Conservation (phyloP, 768 basidiomycete species). For the Pisolithus orientalis region DNA sequence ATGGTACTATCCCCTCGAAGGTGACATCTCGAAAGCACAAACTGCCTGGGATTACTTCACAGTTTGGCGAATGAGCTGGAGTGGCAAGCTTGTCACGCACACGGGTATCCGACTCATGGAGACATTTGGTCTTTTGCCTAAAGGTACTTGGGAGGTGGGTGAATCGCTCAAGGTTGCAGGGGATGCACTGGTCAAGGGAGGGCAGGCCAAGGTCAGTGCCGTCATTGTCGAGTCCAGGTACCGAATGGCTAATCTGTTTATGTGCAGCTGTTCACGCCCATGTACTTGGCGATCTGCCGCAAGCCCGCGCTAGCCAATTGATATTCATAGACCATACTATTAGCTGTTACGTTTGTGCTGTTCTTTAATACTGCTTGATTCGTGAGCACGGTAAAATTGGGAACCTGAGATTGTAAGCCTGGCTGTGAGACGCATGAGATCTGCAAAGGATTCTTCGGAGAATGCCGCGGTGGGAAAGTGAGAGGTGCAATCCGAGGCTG, state of each 20-base stretch:
- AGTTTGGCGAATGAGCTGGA: conserved; percentile 86
- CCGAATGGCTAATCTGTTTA: neutral
- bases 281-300: conserved; percentile 66
- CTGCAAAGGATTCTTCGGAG: conserved; percentile 20
- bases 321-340: neutral
- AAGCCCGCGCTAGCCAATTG: conserved; percentile 34
- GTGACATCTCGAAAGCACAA: conserved; percentile 88
- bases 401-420: neutral
- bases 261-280: conserved; percentile 76
- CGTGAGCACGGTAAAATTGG: neutral
- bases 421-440: conserved; percentile 8
- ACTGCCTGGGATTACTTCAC: conserved; percentile 88
- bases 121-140: conserved; percentile 72
- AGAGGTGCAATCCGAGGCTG: conserved; percentile 13
- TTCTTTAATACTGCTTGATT: neutral
- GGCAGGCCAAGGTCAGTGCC: conserved; percentile 67
- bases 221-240: neutral
- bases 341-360: too few species aligned
- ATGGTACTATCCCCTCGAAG: conserved; percentile 98
- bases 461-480: conserved; percentile 10
- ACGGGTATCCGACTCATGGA: conserved; percentile 74
- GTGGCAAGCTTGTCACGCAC: conserved; percentile 80
- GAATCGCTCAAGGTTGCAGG: conserved; percentile 84
- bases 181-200: conserved; percentile 74
- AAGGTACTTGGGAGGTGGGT: conserved; percentile 88